Evolutionary conservation across 2,329 filamentous ascomycete species (phyloP), one percentile per base, ranked within the genome.

Genomic region (Hypoxylon sp.): DNA sequence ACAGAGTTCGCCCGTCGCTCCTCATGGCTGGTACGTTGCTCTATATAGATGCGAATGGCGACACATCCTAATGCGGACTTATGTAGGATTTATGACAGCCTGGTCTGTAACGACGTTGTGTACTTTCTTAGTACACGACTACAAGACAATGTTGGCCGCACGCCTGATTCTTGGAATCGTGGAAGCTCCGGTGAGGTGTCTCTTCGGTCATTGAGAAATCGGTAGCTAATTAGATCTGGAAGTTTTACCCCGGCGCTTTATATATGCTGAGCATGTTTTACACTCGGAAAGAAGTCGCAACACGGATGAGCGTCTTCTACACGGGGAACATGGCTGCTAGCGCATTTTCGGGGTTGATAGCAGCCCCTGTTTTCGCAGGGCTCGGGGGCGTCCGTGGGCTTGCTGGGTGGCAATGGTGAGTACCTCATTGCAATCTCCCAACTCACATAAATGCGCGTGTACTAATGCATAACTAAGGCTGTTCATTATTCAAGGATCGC

Each of bases 231-330:
- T 15, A 11, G 32, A 7, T 8, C 32, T 47, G 24, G n/a, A 21
- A 67, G 54, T 85, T 84, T 72, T 81, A 84, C 39, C 84, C 85
- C 0, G 85, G 85, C 10, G 82, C 81, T 1, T 73, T 85, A 3
- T 84, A 85, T 63, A 80, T 85, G 24, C 77, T 87, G 3, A 83
- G 82, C 5, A 81, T 83, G 52, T 87, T 83, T 75, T 87, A 87
- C 75, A 86, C 83, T 2, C 78, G 82, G 50, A 82, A 84, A 73
- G 80, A 81, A 72, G 71, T 82, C 24, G 74, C 78, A 29, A 65
- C 76, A 32, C 75, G 80, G 61, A 79, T 82, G 52, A 78, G 80
- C 5, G 78, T 83, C 24, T 75, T 83, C n/a, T 82, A 83, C 57
- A 76, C 79, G 1, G 79, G 79, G 1, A 79, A 79, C 59, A 78